A percentile compares a stretch with the other conserved stretches of the same genome.
Conservation (phyloP, 129 eudicot genomes). For the Lactuca sativa region DNA sequence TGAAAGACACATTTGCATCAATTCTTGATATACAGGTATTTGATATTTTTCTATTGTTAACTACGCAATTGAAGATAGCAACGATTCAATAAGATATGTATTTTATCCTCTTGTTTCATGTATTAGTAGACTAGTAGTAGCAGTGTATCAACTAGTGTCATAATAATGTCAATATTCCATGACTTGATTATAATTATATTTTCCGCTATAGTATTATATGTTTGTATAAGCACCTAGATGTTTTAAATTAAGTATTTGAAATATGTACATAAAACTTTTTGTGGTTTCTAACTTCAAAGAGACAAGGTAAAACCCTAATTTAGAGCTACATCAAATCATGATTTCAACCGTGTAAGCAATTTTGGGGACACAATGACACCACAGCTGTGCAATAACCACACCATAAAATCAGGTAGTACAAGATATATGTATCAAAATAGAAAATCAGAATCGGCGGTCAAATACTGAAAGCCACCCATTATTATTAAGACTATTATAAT, state of each 20-base stretch:
- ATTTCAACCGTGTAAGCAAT: background rate
- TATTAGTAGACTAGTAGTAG: too few species aligned
- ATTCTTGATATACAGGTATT: too few species aligned
- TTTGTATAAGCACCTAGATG: background rate
- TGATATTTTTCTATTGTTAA: too few species aligned
- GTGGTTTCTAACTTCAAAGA: background rate
- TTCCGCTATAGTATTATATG: too few species aligned
- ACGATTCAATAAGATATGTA: too few species aligned
- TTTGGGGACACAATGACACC: background rate
- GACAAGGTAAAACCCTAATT: background rate
- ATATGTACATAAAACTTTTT: background rate
- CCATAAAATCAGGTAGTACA: slow-evolving; percentile 14
- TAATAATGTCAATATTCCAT: too few species aligned
- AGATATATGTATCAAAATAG: slow-evolving; percentile 5
- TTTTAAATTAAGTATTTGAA: background rate
- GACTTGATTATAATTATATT: too few species aligned
- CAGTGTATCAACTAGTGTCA: too few species aligned
- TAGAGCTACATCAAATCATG: background rate
- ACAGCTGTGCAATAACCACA: background rate
- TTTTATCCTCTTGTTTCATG: too few species aligned
- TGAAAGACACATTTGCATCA: too few species aligned
- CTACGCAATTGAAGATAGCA: too few species aligned
- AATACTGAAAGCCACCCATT: slow-evolving; percentile 20
- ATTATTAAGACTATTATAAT: slow-evolving; percentile 23
- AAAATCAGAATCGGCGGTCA: background rate